Conservation (phyloP, 208 protist species). For the Acanthamoeba sp. region DNA sequence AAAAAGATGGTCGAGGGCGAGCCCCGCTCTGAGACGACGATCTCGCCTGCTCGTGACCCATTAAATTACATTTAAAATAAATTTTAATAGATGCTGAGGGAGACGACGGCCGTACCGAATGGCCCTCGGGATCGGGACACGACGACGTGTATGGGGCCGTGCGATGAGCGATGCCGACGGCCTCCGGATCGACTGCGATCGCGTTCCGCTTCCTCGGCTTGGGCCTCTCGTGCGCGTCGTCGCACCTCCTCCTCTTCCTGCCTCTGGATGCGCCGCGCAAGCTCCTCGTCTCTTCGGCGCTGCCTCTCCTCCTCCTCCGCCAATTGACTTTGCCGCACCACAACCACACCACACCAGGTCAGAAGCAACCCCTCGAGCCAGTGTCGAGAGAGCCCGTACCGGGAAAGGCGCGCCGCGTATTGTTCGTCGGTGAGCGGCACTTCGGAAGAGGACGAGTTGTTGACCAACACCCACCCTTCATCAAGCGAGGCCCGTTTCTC, state of each 20-base stretch:
- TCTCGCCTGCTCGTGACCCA: neutral
- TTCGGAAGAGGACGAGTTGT: neutral
- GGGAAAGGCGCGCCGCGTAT: neutral
- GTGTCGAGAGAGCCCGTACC: neutral
- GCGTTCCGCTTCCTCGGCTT: neutral
- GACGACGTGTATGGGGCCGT: neutral
- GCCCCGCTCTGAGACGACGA: neutral
- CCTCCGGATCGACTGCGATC: neutral
- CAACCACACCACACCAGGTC: neutral
- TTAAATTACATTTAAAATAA: too few relatives aligned
- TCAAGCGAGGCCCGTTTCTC: neutral
- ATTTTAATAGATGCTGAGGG: too few relatives aligned
- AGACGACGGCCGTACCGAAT: too few relatives aligned
- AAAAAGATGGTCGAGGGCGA: neutral
- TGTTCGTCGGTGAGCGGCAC: conserved; percentile 29
- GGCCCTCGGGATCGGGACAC: neutral
- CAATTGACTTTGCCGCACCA: conserved; percentile 11
- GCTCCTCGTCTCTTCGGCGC: neutral
- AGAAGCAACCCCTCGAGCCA: too few relatives aligned
- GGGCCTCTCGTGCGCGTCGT: neutral
- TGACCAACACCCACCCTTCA: neutral
- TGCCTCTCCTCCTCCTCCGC: conserved; percentile 30
- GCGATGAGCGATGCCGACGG: neutral
- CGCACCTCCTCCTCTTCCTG: conserved; percentile 43
- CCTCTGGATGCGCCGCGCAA: neutral